Evolutionary conservation across 129 eudicot genomes (phyloP), one percentile per base, ranked within the genome.

Genomic region (Flaveria brownii): DNA sequence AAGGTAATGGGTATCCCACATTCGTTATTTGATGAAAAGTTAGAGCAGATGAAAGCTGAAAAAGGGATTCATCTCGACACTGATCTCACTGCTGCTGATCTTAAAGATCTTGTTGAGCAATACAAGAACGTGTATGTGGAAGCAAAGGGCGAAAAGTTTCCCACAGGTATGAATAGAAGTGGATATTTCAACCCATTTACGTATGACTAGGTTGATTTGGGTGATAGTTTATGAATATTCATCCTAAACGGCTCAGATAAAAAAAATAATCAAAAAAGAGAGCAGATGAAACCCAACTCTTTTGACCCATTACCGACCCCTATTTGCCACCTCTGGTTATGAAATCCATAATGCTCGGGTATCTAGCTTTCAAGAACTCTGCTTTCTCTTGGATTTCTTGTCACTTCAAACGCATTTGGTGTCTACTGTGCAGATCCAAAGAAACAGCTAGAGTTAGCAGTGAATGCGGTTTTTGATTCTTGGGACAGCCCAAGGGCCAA

Each of bases 401-500:
- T 5, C 5, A 36, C 41, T 36, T 36, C 41, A 36, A 36, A 36
- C 41, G 2, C 14, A 6, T 22, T 71, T 69, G 46, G 69, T 67
- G 64, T 57, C 11, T 57, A 30, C 30, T 78, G 22, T 80, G 64
- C 78, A 95, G 99, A 91, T 72, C 99, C 99, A 4, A 86, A 78
- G 71, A 88, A 86, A 78, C 99, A 95, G 75, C 69, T 95, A 30
- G 85, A 91, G 82, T 77, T 95, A 79, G 96, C 99, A 18, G 84
- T 95, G 60, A 82, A 95, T 14, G 99, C 99, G 26, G 99, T 95
- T 66, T 95, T 95, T 47, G 88, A 91, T 78, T 95, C 99, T 5
- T 95, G 99, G 99, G 99, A 95, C 84, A 95, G 99, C 74, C 95
- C 96, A 0, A 82, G 99, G 87, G 97, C 99, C 20, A 89, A 67